Conservation (phyloP, 2,329 filamentous ascomycete genomes). For the Penicillium sp. region DNA sequence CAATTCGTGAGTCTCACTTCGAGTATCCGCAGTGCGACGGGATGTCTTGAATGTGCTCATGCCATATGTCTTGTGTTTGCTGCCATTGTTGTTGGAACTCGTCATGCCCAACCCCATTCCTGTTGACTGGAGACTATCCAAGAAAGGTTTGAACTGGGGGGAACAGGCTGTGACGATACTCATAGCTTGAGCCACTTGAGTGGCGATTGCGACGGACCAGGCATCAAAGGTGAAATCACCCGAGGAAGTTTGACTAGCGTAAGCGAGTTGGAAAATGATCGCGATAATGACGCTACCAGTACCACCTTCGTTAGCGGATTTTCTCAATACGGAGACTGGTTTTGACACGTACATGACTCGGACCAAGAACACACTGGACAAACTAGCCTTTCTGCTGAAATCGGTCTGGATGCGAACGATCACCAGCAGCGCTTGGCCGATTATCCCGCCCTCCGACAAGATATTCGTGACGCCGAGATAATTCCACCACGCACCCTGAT, state of each 20-base stretch:
- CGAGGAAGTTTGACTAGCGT: conserved; percentile 11
- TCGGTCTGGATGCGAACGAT: conserved; percentile 24
- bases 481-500: conserved; percentile 24
- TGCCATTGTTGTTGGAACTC: conserved; percentile 10
- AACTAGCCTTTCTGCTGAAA: conserved; percentile 14
- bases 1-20: conserved; percentile 16
- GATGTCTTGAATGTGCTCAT: conserved; percentile 9
- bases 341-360: conserved; percentile 23
- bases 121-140: conserved; percentile 29
- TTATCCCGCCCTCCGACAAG: conserved; percentile 23
- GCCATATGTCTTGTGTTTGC: conserved; percentile 16
- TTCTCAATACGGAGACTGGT: background rate
- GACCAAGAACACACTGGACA: conserved; percentile 21
- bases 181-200: conserved; percentile 21
- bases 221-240: conserved; percentile 20
- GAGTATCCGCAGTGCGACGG: conserved; percentile 7
- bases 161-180: conserved; percentile 31
- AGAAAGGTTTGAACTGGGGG: conserved; percentile 32
- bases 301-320: background rate
- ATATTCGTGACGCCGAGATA: conserved; percentile 28
- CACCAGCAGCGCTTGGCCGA: conserved; percentile 23
- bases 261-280: conserved; percentile 22
- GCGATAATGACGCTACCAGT: conserved; percentile 22
- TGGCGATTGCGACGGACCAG: conserved; percentile 20
- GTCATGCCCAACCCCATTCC: conserved; percentile 26